Evolutionary conservation across 2,329 filamentous ascomycete genomes (phyloP).

Genomic region (Fusarium humuli): DNA sequence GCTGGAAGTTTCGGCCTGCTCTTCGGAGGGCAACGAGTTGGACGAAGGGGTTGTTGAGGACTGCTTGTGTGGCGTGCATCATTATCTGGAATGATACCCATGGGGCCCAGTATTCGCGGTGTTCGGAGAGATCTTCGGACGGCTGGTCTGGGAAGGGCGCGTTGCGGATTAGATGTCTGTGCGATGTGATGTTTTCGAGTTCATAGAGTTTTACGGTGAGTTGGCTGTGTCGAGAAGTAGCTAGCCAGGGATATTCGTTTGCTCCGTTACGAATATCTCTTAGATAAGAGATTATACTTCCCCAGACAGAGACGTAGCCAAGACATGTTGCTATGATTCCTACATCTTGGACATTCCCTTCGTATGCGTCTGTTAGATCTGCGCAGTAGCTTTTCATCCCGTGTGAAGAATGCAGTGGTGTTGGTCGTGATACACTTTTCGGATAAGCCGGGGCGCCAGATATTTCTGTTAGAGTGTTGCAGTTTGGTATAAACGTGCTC

Average conservation of each 20-base stretch:
- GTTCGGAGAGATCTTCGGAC: background rate
- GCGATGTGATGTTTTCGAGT: conserved; percentile 29
- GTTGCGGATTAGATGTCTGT: conserved; percentile 38
- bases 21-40: conserved; percentile 40
- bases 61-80: conserved; percentile 38
- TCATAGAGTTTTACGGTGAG: conserved; percentile 41
- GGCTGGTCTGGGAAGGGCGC: conserved; percentile 39
- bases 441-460: conserved; percentile 24
- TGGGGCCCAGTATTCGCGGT: conserved; percentile 41
- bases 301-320: conserved; percentile 24
- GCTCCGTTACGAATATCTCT: conserved; percentile 34
- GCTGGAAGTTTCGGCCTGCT: conserved; percentile 30
- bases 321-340: conserved; percentile 25
- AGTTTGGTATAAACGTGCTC: conserved; percentile 31
- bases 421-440: conserved; percentile 25
- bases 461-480: background rate
- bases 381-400: conserved; percentile 37
- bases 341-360: conserved; percentile 19
- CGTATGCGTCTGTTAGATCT: conserved; percentile 39
- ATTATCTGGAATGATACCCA: conserved; percentile 41
- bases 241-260: conserved; percentile 40
- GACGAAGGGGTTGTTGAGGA: conserved; percentile 42
- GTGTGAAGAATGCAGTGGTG: background rate
- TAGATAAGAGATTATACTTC: conserved; percentile 35
- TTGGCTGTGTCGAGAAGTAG: conserved; percentile 30